Evolutionary conservation across 2,329 filamentous ascomycete species (phyloP).

Genomic region (Arthrobotrys sphaeroides): DNA sequence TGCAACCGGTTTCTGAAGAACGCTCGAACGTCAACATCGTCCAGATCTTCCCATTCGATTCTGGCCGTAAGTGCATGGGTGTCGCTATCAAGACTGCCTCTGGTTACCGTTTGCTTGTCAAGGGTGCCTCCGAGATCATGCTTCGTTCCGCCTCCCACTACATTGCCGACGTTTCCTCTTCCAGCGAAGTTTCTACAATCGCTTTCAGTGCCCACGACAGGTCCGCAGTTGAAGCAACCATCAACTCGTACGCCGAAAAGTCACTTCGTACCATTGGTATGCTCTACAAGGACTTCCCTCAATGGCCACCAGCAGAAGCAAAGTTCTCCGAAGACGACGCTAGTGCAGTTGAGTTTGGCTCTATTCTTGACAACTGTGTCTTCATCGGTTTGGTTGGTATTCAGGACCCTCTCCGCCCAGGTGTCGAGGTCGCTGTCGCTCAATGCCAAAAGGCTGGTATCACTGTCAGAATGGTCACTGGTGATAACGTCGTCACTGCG

Average conservation of each 20-base stretch:
- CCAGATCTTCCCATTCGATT: conserved; percentile 79
- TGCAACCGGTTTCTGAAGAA: conserved; percentile 74
- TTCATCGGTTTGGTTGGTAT: conserved; percentile 65
- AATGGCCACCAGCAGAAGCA: conserved; percentile 78
- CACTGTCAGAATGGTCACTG: conserved; percentile 66
- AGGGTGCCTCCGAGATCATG: conserved; percentile 70
- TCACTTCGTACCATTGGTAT: conserved; percentile 87
- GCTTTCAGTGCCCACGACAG: conserved; percentile 54
- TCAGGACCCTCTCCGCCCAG: conserved; percentile 64
- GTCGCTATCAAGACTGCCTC: conserved; percentile 66
- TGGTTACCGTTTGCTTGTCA: conserved; percentile 67
- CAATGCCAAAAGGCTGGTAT: conserved; percentile 64
- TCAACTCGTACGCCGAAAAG: conserved; percentile 78
- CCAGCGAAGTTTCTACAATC: conserved; percentile 31
- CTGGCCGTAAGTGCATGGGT: conserved; percentile 75
- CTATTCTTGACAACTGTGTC: conserved; percentile 66
- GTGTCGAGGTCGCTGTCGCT: conserved; percentile 62
- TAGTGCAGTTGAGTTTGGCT: conserved; percentile 63
- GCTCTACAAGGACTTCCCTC: conserved; percentile 82
- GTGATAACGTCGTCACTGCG: conserved; percentile 64
- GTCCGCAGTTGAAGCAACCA: conserved; percentile 69
- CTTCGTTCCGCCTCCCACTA: conserved; percentile 66
- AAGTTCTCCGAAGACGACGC: conserved; percentile 65
- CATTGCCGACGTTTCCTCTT: conserved; percentile 53
- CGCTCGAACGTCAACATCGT: conserved; percentile 68